A percentile compares a stretch with the other conserved stretches of the same genome.
Conservation (phyloP, 805 yeast genomes). For the Candida ovalis region DNA sequence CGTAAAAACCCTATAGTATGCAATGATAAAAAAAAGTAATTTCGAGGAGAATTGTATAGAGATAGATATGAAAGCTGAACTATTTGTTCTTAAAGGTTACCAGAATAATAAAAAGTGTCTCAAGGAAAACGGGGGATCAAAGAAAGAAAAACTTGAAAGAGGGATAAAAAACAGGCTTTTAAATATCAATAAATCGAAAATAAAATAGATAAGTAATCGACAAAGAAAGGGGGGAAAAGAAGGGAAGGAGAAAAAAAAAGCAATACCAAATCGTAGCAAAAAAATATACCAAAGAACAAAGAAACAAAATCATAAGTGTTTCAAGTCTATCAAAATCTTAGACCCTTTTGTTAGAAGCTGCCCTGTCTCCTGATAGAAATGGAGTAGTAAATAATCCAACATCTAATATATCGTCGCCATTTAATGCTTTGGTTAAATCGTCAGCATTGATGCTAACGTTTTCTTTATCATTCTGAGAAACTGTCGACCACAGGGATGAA, state of each 20-base stretch:
- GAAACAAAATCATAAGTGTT: background rate
- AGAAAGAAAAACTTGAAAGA: too few relatives aligned
- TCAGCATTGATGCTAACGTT: constrained; percentile 28
- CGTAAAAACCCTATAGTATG: background rate
- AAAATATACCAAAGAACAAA: background rate
- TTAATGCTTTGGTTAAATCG: constrained; percentile 28
- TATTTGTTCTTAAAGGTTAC: too few relatives aligned
- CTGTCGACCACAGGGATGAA: background rate
- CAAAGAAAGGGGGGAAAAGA: background rate
- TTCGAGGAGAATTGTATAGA: background rate
- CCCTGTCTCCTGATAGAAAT: background rate
- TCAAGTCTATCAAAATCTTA: background rate
- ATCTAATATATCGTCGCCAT: constrained; percentile 4
- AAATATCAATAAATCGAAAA: background rate
- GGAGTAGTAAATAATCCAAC: constrained; percentile 7
- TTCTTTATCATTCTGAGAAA: constrained; percentile 7
- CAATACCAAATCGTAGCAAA: background rate
- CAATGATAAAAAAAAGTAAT: background rate
- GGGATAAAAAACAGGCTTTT: background rate
- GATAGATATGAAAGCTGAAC: too few relatives aligned
- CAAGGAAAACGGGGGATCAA: background rate
- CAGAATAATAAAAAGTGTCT: too few relatives aligned
- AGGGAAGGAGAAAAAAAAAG: background rate
- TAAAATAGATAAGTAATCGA: background rate
- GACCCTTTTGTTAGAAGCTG: background rate